Evolutionary conservation across 352 stramenopile species (phyloP), one percentile per base, ranked within the genome.

Genomic region (Elongisporangium prolatum): DNA sequence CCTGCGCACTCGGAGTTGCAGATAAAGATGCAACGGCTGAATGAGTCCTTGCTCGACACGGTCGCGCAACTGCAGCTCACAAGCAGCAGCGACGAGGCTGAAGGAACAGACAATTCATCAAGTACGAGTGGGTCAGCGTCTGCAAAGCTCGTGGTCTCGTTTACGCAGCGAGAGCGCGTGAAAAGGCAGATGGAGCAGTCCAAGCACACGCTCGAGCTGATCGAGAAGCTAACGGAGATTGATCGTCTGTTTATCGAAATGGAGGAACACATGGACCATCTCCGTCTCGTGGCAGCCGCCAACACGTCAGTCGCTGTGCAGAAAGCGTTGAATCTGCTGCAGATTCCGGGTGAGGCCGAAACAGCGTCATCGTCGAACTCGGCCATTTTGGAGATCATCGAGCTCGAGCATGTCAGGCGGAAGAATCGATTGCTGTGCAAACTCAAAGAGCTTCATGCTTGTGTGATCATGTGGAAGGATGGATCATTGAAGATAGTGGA

Each of bases 191-290:
- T 88, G 48, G 71, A 83, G 24, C 75, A 88, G 54, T 87, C 78
- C 2, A 75, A 73, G 24, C 67, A 57, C n/a, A 86, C 86, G 71
- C 60, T 93, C 47, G 38, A 61, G 58, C 67, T 87, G 14, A 75
- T 89, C 18, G 83, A 91, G 64, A 81, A 86, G n/a, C 67, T 93
- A 11, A 88, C 68, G 20, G 66, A 80, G 56, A 72, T 85, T 16
- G 80, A 92, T 51, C 65, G 70, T n/a, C 50, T 75, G 10, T 44
- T 90, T 0, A 56, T 60, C n/a, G 73, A 78, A 3, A 65, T 84
- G 48, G 77, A 92, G 48, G 60, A 63, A 5, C 66, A 68, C 21
- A 72, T 87, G 44, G 71, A 75, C 55, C 60, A 75, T 6, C 71
- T 71, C 14, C 59, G 71, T 18, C 69, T 89, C 52, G 69, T 84